Conservation (phyloP, 768 basidiomycete genomes). For the Collybia mongolica region DNA sequence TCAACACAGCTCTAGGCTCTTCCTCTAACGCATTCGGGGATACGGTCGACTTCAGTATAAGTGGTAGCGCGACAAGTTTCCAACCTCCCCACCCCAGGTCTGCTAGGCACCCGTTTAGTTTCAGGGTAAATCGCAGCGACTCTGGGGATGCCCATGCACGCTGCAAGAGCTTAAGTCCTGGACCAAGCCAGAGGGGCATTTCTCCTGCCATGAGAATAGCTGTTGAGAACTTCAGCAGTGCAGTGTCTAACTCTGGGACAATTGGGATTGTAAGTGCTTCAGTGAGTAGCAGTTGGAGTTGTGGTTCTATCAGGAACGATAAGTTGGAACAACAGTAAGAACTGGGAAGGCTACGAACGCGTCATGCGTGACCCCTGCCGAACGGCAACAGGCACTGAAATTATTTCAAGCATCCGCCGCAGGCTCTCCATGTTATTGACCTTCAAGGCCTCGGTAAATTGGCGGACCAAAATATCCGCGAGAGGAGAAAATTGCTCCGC, state of each 20-base stretch:
- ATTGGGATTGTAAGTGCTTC: conserved; percentile 29
- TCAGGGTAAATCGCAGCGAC: conserved; percentile 40
- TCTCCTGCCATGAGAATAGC: conserved; percentile 41
- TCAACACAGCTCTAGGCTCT: conserved; percentile 41
- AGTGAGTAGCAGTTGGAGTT: conserved; percentile 30
- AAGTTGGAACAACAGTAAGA: not conserved
- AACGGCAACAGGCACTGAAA: conserved; percentile 57
- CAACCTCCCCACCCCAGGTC: conserved; percentile 76
- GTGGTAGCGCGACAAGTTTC: conserved; percentile 65
- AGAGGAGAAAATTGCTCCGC: conserved; percentile 62
- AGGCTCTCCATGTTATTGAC: conserved; percentile 35
- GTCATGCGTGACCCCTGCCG: conserved; percentile 70
- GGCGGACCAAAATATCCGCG: conserved; percentile 49
- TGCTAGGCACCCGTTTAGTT: conserved; percentile 59
- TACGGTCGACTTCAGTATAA: conserved; percentile 48
- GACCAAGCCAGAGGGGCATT: conserved; percentile 48
- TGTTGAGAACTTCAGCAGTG: conserved; percentile 38
- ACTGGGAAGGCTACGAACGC: conserved; percentile 36
- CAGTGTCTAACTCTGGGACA: conserved; percentile 21
- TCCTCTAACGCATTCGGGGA: conserved; percentile 40
- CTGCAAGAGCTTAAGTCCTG: conserved; percentile 57
- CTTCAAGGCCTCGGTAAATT: conserved; percentile 24
- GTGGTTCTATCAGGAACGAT: conserved; percentile 25
- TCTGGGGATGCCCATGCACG: conserved; percentile 37
- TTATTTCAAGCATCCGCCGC: conserved; percentile 53